Evolutionary conservation across 2,329 filamentous ascomycete genomes (phyloP).

Genomic region (Fusarium tricinctum): DNA sequence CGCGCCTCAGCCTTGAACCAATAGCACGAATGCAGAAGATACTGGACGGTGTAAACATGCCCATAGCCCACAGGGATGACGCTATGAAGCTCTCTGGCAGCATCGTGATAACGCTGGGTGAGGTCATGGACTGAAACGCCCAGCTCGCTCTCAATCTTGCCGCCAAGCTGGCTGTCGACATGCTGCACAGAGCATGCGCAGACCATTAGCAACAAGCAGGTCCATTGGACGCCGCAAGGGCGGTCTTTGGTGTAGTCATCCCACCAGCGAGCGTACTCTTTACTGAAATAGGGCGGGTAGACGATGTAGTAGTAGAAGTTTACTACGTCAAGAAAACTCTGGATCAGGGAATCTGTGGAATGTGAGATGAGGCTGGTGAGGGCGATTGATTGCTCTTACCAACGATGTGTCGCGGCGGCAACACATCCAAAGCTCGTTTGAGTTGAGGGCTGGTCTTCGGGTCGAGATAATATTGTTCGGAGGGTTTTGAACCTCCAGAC

Average conservation of each 20-base stretch:
- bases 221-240: constrained; percentile 27
- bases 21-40: constrained; percentile 25
- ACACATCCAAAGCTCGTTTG: constrained; percentile 9
- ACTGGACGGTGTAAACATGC: constrained; percentile 22
- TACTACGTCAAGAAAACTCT: constrained; percentile 29
- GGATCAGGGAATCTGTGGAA: constrained; percentile 12
- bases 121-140: constrained; percentile 17
- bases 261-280: constrained; percentile 31
- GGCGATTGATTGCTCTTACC: constrained; percentile 8
- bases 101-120: constrained; percentile 24
- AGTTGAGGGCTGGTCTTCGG: constrained; percentile 20
- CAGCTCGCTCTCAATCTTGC: constrained; percentile 14
- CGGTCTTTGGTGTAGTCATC: constrained; percentile 28
- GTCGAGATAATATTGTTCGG: constrained; percentile 20
- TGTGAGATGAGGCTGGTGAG: background rate
- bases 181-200: constrained; percentile 33
- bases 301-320: constrained; percentile 37
- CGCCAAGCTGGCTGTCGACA: constrained; percentile 14
- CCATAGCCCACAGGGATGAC: constrained; percentile 27
- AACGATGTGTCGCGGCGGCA: constrained; percentile 21
- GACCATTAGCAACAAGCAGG: constrained; percentile 27
- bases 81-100: constrained; percentile 30
- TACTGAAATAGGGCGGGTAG: constrained; percentile 30
- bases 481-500: constrained; percentile 24
- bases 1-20: constrained; percentile 33